Evolutionary conservation across 257 asterid genomes (phyloP), one percentile per base, ranked within the genome.

Genomic region (Osmanthus fragrans): DNA sequence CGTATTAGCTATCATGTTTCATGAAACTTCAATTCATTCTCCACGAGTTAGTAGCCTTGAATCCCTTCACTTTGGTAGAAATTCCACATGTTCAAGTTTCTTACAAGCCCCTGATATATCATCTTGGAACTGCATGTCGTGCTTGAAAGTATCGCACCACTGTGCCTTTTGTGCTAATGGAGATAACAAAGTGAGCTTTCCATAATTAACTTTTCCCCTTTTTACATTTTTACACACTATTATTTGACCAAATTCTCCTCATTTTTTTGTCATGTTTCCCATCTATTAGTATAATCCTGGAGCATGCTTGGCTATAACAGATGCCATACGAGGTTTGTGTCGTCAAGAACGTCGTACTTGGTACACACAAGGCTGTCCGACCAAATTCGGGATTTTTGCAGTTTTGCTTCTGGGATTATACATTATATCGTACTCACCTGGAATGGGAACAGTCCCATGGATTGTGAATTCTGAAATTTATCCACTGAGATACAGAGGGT

Each of bases 101-200:
- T 33, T 70, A 34, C 47, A 70, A 2, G 72, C 71, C 63, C 13
- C 82, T 1, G 9, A 73, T 65, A 45, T 75, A 1, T 42, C 86
- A 0, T 79, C 87, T 25, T 85, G 89, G 88, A 79, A 68, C 23
- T 83, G 88, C 40, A 76, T 77, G 83, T 30, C 73, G 11, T 83
- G 89, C 74, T 64, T 85, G 73, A 67, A 45, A 64, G 56, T 82
- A 5, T 67, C 78, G 4, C 40, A 83, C 3, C 67, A 69, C 36
- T 83, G 88, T 71, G 86, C 82, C 13, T 87, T 84, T 42, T 87
- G 89, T 37, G 25, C 86, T 33, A 79, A 51, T 34, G 81, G 75
- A 25, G 74, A 8, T 15, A 71, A 72, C 79, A 29, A 77, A 76
- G 86, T 87, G 71, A 80, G 88, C 71, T 66, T 13, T 21, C 42